Conservation (phyloP, 164 flowering plant genomes). For the Chimonanthus salicifolius region DNA sequence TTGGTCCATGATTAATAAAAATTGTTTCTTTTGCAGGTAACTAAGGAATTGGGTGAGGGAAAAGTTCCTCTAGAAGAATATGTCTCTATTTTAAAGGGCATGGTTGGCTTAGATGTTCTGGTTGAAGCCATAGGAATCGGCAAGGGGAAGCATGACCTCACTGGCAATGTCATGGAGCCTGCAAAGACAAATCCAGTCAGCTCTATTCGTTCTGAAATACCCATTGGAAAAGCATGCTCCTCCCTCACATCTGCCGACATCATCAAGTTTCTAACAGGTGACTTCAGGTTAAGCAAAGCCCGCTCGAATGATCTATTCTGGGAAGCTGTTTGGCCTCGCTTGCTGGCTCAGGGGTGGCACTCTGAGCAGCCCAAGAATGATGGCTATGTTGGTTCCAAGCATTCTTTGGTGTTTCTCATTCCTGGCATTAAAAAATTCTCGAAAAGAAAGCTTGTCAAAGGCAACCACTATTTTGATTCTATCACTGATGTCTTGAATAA, state of each 20-base stretch:
- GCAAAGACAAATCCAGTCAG: slow-evolving; percentile 31
- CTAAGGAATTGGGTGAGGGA: slow-evolving; percentile 57
- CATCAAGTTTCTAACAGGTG: slow-evolving; percentile 60
- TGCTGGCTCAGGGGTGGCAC: slow-evolving; percentile 91
- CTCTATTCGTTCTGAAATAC: slow-evolving; percentile 43
- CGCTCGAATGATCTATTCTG: slow-evolving; percentile 79
- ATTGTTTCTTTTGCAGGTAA: slow-evolving; percentile 37
- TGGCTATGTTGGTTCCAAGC: slow-evolving; percentile 29
- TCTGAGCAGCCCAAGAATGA: slow-evolving; percentile 74
- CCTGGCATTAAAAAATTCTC: slow-evolving; percentile 79
- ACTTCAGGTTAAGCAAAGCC: slow-evolving; percentile 81
- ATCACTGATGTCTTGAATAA: slow-evolving; percentile 62
- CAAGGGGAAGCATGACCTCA: slow-evolving; percentile 79
- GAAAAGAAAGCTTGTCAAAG: slow-evolving; percentile 58
- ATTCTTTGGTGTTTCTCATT: slow-evolving; percentile 57
- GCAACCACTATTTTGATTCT: slow-evolving; percentile 70
- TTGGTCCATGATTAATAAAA: background rate
- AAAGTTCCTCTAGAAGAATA: slow-evolving; percentile 58
- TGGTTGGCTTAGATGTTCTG: slow-evolving; percentile 50
- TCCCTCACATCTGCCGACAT: slow-evolving; percentile 57
- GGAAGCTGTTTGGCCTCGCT: slow-evolving; percentile 99
- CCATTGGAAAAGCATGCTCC: slow-evolving; percentile 69
- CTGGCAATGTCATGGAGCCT: slow-evolving; percentile 42
- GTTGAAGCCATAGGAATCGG: slow-evolving; percentile 85
- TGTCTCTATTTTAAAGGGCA: slow-evolving; percentile 47